Base-by-base conservation (phyloP, 225 moss, liverwort and hornwort species). In the Rhytidiadelphus loreus region DNA sequence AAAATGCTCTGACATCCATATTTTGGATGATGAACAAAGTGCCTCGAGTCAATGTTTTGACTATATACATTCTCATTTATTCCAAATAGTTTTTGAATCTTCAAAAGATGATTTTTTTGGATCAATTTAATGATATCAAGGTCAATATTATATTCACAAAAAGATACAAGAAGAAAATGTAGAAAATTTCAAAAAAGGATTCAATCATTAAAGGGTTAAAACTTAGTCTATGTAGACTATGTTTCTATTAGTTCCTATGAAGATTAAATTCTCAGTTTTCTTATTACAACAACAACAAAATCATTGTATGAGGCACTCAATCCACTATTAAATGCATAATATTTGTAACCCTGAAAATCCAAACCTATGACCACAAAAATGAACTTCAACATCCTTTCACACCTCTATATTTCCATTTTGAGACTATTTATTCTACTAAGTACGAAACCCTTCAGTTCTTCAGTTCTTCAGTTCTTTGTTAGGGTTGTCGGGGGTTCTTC, bases 1-100 rank as follows among this genome's bases (percentile, higher is more conserved):
- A 30, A 71, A 43, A 6, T 10, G 3, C 17, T 44, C 0, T 9
- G 0, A 28, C 3, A 29, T 46, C 1, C 1, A 29, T 29, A 29
- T 29, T 28, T 0, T 26, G 0, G 2, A 29, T 44, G 16, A 73
- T 46, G 46, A 46, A 8, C 4, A 29, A 0, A 19, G 4, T 18
- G 16, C 4, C 46, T 73, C 4, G 25, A 73, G 46, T 0, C 7
- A 48, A 18, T 73, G 14, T 18, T 73, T 48, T 20, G 7, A 0
- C 11, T 1, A 12, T 32, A 4, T 74, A 11, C 0, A 30, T 46
- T 48, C 0, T 74, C 7, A 11, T 48, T 74, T 7, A 74, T 72
- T 2, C 11, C 9, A 29, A 72, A 44, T 0, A 16, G 1, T 73
- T 18, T 2, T 18, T 73, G 16, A 73, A 73, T 73, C 73, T 46